Base-by-base conservation (phyloP, 495 filamentous ascomycete genomes). In the Glonium stellatum region DNA sequence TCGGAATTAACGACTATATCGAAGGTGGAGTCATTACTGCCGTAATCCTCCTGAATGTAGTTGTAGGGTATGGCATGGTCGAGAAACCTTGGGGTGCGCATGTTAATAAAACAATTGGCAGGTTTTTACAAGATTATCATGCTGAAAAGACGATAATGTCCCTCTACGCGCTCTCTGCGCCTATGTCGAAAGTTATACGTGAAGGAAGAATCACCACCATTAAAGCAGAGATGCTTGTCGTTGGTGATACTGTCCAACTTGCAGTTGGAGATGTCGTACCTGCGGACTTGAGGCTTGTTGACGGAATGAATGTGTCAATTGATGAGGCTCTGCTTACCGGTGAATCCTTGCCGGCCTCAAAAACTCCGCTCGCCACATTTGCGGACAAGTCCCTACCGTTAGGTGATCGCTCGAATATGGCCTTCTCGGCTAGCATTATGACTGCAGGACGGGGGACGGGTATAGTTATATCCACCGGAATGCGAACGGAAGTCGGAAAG, bases 81-180 rank as follows among this genome's bases (percentile, higher is more conserved):
- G 27, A 3, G 73, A 81, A 72, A 51, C 8, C 19, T 23, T 36
- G 18, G 15, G 12, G 0, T 12, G 1, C 35, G 27, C 10, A 5
- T 11, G 49, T 53, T 57, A 27, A 61, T 34, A 8, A 44, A n/a
- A 36, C 11, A 39, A 59, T 85, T 31, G 2, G 3, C 27, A 31
- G 27, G 5, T 92, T 93, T 75, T 80, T 80, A 47, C 89, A 95
- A 69, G 89, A 95, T 68, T 91, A 87, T 68, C 80, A 83, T 57
- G 89, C 89, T 35, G 89, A 92, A 70, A 86, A 90, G 75, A 90
- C 86, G 59, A 92, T 95, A 75, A 80, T 90, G 46, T 87, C 88
- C 34, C 78, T 95, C 15, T 77, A 84, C 41, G 80, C 82, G 35
- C 77, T 93, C n/a, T 89, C 87, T 0, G 87, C 89, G 5, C 89